A percentile compares a stretch with the other conserved stretches of the same genome.
phyloP scores from a whole-genome alignment of 495 filamentous ascomycete genomes.

The Delitschia confertaspora region DNA sequence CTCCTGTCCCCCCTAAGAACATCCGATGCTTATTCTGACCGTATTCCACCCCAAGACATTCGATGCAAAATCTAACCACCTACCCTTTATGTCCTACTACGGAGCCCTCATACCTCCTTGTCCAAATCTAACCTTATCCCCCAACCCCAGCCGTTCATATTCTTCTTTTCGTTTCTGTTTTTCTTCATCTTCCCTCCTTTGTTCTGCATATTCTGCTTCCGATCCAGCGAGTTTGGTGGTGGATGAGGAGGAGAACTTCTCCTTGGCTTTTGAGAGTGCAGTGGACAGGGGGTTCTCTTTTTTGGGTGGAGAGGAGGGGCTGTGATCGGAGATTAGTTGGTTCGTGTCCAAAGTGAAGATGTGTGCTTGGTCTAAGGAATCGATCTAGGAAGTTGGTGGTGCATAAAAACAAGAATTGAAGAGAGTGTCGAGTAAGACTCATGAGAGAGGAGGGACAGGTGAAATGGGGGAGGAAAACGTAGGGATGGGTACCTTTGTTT shows the following conservation, averaged over 20 bases:
- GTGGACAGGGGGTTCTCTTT: too few relatives aligned
- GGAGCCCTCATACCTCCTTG: not conserved
- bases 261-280: slow-evolving; percentile 1
- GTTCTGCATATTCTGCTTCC: slow-evolving; percentile 6
- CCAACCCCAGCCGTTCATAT: slow-evolving; percentile 12
- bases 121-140: slow-evolving; percentile 11
- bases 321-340: too few relatives aligned
- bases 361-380: too few relatives aligned
- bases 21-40: too few relatives aligned
- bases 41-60: not conserved
- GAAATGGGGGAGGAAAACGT: not conserved
- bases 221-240: slow-evolving; percentile 3
- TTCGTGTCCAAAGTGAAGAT: too few relatives aligned
- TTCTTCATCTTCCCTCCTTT: slow-evolving; percentile 6
- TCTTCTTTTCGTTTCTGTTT: slow-evolving; percentile 13
- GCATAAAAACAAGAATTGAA: too few relatives aligned
- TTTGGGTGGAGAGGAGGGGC: too few relatives aligned
- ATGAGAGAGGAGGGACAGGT: not conserved
- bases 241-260: slow-evolving; percentile 1
- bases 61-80: not conserved
- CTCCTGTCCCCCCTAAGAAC: too few relatives aligned
- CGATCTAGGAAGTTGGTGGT: too few relatives aligned
- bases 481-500: not conserved
- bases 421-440: too few relatives aligned
- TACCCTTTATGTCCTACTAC: not conserved